Conservation (phyloP, 2,329 filamentous ascomycete genomes). For the Cordyceps militaris region DNA sequence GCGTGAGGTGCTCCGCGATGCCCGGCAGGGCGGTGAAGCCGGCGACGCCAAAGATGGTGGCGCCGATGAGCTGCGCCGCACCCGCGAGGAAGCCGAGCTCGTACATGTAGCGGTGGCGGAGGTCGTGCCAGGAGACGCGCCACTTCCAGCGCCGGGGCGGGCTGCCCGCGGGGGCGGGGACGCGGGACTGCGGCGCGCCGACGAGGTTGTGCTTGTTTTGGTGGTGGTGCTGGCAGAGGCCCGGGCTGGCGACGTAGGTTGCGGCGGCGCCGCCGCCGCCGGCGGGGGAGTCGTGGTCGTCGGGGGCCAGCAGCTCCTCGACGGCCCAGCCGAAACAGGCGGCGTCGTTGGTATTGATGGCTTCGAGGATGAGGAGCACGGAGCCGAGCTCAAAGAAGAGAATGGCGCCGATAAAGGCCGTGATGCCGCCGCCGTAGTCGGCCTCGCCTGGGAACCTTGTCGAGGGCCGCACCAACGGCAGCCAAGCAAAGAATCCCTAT, state of each 20-base stretch:
- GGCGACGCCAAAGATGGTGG: slow-evolving; percentile 53
- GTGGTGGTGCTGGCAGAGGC: neutral
- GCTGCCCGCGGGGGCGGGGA: neutral
- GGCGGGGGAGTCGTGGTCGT: neutral
- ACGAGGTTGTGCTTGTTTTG: slow-evolving; percentile 6
- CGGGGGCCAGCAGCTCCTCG: neutral
- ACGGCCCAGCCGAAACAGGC: slow-evolving; percentile 12
- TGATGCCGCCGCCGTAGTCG: slow-evolving; percentile 3
- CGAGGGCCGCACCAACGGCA: neutral
- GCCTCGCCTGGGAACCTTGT: neutral
- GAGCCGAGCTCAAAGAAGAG: neutral
- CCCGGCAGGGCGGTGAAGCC: slow-evolving; percentile 36
- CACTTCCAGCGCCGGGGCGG: neutral
- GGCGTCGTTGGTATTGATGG: slow-evolving; percentile 4
- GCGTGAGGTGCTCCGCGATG: slow-evolving; percentile 42
- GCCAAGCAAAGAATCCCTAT: slow-evolving; percentile 3
- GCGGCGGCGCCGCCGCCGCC: too few relatives aligned
- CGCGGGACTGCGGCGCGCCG: neutral
- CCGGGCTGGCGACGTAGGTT: neutral
- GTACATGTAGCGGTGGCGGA: slow-evolving; percentile 26
- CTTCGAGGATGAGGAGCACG: slow-evolving; percentile 6
- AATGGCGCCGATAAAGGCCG: slow-evolving; percentile 5
- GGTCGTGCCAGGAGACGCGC: slow-evolving; percentile 5
- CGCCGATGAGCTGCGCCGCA: slow-evolving; percentile 47
- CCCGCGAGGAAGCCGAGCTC: slow-evolving; percentile 59